Percentiles rank a stretch among this genome's conserved stretches.
Conservation (phyloP, 1,284 basidiomycete species). For the Ustilago shanxiensis region DNA sequence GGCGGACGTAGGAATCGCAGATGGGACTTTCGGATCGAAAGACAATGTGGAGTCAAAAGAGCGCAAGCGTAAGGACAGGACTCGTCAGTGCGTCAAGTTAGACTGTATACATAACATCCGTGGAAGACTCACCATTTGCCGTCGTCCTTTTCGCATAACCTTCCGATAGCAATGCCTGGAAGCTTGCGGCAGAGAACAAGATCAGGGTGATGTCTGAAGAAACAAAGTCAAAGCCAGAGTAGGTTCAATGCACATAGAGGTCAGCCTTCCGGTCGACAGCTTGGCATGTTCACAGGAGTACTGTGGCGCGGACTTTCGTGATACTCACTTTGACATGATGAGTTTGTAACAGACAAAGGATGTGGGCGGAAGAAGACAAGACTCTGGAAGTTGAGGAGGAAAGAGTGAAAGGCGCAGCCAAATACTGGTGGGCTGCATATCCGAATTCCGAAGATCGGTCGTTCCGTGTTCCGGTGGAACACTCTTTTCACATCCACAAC, state of each 20-base stretch:
- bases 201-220: slow-evolving; percentile 75
- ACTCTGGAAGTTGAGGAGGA: not conserved
- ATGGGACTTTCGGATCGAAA: slow-evolving; percentile 79
- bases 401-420: slow-evolving; percentile 4
- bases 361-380: not conserved
- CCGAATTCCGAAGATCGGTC: slow-evolving; percentile 18
- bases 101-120: not conserved
- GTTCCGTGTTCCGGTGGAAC: not conserved
- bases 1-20: slow-evolving; percentile 98
- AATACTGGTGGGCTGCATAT: slow-evolving; percentile 8
- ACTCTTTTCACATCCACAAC: not conserved
- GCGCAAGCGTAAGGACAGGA: not conserved
- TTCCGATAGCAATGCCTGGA: slow-evolving; percentile 92
- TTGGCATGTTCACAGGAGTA: not conserved
- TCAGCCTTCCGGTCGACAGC: not conserved
- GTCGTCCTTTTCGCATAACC: slow-evolving; percentile 98
- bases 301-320: not conserved
- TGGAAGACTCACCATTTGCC: slow-evolving; percentile 87
- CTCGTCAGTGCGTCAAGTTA: slow-evolving; percentile 2
- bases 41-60: not conserved
- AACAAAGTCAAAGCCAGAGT: not conserved
- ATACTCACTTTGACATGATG: slow-evolving; percentile 13
- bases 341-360: not conserved
- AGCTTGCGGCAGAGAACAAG: slow-evolving; percentile 96
- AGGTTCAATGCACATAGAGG: not conserved